A percentile compares a stretch with the other conserved stretches of the same genome.
Conservation (phyloP, 805 yeast species). For the Pichia membranifaciens region DNA sequence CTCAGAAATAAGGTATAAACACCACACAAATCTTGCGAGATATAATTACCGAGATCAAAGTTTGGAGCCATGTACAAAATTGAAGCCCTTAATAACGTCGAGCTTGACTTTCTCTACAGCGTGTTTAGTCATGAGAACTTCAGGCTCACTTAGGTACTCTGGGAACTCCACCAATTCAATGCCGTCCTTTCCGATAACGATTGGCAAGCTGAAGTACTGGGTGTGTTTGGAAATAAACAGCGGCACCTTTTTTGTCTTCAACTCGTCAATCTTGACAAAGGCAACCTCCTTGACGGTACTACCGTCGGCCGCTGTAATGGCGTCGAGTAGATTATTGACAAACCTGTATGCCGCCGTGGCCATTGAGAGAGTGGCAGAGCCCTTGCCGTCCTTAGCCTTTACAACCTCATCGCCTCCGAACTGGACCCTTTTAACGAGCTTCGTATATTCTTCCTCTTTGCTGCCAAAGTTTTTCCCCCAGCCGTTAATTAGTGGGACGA, state of each 20-base stretch:
- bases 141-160: conserved; percentile 10
- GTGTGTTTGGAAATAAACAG: conserved; percentile 21
- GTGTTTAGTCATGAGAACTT: conserved; percentile 13
- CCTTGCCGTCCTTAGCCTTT: conserved; percentile 88
- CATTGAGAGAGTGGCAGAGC: conserved; percentile 94
- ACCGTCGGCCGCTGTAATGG: conserved; percentile 7
- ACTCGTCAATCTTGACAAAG: conserved; percentile 49
- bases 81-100: conserved; percentile 21
- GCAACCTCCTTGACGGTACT: conserved; percentile 38
- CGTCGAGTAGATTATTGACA: conserved; percentile 43
- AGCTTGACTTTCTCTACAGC: conserved; percentile 17
- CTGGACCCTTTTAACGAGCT: conserved; percentile 80
- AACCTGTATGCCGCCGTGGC: conserved; percentile 88
- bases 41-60: conserved; percentile 4
- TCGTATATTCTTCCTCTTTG: conserved; percentile 31
- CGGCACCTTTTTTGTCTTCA: conserved; percentile 34
- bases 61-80: conserved; percentile 22
- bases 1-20: no score
- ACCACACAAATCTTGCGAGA: no score
- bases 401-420: conserved; percentile 91
- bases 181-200: conserved; percentile 30
- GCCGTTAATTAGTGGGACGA: conserved; percentile 42
- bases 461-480: conserved; percentile 35
- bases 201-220: conserved; percentile 46
- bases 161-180: conserved; percentile 28